These are phyloP conservation scores for Neonectria punicea DNA, from an alignment of 2,329 filamentous ascomycete genomes.

Conservation along the genomic window DNA sequence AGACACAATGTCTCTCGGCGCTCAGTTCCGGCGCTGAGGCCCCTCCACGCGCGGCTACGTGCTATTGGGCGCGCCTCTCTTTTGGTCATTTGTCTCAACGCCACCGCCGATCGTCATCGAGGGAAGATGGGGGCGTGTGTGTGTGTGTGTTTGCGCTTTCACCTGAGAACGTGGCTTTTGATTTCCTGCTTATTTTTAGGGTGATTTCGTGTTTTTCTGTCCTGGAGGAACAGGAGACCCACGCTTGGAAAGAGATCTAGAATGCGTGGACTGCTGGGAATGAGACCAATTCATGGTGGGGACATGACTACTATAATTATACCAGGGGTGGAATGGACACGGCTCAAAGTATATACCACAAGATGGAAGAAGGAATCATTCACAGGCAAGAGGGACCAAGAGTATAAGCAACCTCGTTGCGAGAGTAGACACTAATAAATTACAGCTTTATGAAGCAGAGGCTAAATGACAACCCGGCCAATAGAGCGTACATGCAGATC, in stretches of 20 bases:
- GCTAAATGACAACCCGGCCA: constrained; percentile 48
- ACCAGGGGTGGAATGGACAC: too few relatives aligned
- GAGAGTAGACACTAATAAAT: constrained; percentile 57
- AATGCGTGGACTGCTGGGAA: neutral
- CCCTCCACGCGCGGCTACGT: neutral
- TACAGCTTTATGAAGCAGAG: constrained; percentile 57
- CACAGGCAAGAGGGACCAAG: neutral
- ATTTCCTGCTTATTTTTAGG: too few relatives aligned
- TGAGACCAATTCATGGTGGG: neutral
- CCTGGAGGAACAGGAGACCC: neutral
- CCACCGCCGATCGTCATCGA: neutral
- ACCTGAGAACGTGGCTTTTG: neutral
- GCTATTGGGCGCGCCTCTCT: neutral
- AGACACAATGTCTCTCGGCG: constrained; percentile 11
- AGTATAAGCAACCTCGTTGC: neutral
- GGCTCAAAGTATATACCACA: neutral
- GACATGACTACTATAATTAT: neutral
- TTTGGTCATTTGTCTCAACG: neutral
- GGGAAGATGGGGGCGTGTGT: neutral
- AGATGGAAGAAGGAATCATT: too few relatives aligned
- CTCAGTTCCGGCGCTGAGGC: neutral
- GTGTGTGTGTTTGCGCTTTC: neutral
- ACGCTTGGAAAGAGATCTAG: neutral
- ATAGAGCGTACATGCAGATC: constrained; percentile 40
- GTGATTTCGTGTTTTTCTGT: too few relatives aligned